Evolutionary conservation across 331 rosid genomes (phyloP).

Genomic region (Arachis monticola): DNA sequence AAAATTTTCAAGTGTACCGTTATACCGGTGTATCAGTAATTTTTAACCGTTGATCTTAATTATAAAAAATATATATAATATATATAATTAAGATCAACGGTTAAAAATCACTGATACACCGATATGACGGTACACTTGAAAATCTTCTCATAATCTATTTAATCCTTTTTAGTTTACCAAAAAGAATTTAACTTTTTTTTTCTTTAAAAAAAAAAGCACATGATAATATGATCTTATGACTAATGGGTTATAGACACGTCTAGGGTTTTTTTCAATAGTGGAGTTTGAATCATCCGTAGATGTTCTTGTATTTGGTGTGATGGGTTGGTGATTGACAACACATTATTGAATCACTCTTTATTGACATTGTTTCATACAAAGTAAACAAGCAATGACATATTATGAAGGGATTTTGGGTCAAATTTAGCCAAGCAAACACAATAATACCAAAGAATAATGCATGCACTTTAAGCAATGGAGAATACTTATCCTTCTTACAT

Average conservation of each 20-base stretch:
- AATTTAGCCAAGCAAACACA: conserved; percentile 44
- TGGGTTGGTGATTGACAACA: conserved; percentile 38
- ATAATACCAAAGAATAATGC: conserved; percentile 22
- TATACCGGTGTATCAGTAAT: too few relatives aligned
- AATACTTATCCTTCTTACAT: conserved; percentile 29
- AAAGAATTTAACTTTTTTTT: too few relatives aligned
- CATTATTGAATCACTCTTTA: conserved; percentile 27
- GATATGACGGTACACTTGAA: too few relatives aligned
- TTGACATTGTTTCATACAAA: too few relatives aligned
- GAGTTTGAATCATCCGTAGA: conserved; percentile 36
- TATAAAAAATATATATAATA: too few relatives aligned
- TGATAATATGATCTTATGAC: background rate
- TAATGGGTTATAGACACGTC: conserved; percentile 29
- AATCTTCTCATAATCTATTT: too few relatives aligned
- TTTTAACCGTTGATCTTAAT: too few relatives aligned
- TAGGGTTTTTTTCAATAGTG: conserved; percentile 26
- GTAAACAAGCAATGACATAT: conserved; percentile 43
- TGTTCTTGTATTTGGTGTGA: conserved; percentile 13
- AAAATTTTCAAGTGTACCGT: too few relatives aligned
- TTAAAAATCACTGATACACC: too few relatives aligned
- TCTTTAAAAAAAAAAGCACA: too few relatives aligned
- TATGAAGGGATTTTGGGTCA: conserved; percentile 47
- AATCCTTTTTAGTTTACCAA: too few relatives aligned
- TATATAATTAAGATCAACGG: too few relatives aligned
- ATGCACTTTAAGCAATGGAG: conserved; percentile 23